These are phyloP conservation scores for Astraeus odoratus DNA, from an alignment of 768 basidiomycete genomes.

Conservation along the genomic window DNA sequence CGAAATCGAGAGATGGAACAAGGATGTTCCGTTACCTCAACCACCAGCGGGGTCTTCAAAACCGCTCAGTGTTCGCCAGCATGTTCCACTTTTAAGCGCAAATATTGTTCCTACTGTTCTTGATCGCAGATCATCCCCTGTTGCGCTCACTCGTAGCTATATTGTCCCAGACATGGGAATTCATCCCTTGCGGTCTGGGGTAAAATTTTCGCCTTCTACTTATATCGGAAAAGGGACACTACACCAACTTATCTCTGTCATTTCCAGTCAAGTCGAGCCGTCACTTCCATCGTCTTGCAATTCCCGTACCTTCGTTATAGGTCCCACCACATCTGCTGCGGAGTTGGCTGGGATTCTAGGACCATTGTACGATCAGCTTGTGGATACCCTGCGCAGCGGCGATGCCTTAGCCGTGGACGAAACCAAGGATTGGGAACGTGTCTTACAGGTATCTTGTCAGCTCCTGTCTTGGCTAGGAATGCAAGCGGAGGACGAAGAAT, in stretches of 20 bases:
- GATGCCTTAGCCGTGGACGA: conserved; percentile 19
- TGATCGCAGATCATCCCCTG: conserved; percentile 7
- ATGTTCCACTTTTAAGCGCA: conserved; percentile 7
- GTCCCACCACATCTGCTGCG: conserved; percentile 34
- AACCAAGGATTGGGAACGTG: conserved; percentile 32
- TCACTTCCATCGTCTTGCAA: conserved; percentile 25
- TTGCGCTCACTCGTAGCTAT: conserved; percentile 8
- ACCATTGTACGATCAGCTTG: conserved; percentile 39
- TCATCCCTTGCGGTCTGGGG: conserved; percentile 40
- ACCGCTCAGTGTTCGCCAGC: conserved; percentile 9
- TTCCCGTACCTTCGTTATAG: conserved; percentile 37
- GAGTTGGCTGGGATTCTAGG: conserved; percentile 41
- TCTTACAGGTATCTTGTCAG: conserved; percentile 36
- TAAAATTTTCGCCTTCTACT: conserved; percentile 43
- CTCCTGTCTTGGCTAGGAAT: conserved; percentile 41
- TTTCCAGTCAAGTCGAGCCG: conserved; percentile 22
- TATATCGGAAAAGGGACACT: conserved; percentile 59
- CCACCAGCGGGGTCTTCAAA: conserved; percentile 4
- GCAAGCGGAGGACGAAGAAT: conserved; percentile 29
- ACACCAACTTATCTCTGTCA: conserved; percentile 42
- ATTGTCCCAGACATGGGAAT: conserved; percentile 48
- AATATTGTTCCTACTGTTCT: conserved; percentile 12
- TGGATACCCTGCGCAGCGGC: conserved; percentile 31
- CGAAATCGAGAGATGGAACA: conserved; percentile 28
- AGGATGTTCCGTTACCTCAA: conserved; percentile 11